Evolutionary conservation across 345 rosid species (phyloP), one percentile per base, ranked within the genome.

Genomic region (Syzygium jambos): DNA sequence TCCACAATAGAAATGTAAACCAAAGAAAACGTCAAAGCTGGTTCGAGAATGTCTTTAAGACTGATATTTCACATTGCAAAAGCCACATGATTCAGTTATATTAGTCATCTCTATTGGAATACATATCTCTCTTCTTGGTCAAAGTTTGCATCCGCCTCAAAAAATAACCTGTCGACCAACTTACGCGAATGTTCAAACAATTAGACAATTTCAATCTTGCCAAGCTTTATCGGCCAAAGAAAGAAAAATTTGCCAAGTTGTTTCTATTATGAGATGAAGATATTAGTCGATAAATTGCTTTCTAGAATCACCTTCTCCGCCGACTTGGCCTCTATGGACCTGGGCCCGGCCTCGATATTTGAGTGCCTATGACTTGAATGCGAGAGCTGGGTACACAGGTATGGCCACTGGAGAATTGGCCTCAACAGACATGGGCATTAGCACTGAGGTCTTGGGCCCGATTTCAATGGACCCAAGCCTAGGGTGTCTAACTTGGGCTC

Each of bases 341-440:
- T 5, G 1, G 43, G 25, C 3, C 7, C 4, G 11, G 27, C 23
- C 49, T 73, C 7, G 2, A 68, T 34, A 68, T 34, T 23, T 68
- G 0, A 19, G 46, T 0, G 13, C 13, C 1, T 17, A 11, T 5
- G 1, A 68, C 46, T 34, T 34, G 7, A 14, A 19, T 13, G 3
- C 12, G 22, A 68, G 7, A 68, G 46, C 25, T 1, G 19, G 6
- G 13, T 68, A 34, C 12, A 11, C 6, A 61, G 5, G 46, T 43
- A 68, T 21, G 14, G 41, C 41, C 11, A 17, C 19, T 1, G 0
- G 22, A 65, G 77, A 29, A 10, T 2, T 9, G 4, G 1, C 23
- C 34, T 61, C 5, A 3, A 68, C 5, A 68, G 11, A 68, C 13
- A 1, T 1, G 7, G 22, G 78, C 46, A 34, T 23, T 17, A 29